These are phyloP conservation scores for Penicillium sclerotigenum DNA, from an alignment of 2,329 filamentous ascomycete genomes.

Conservation along the genomic window DNA sequence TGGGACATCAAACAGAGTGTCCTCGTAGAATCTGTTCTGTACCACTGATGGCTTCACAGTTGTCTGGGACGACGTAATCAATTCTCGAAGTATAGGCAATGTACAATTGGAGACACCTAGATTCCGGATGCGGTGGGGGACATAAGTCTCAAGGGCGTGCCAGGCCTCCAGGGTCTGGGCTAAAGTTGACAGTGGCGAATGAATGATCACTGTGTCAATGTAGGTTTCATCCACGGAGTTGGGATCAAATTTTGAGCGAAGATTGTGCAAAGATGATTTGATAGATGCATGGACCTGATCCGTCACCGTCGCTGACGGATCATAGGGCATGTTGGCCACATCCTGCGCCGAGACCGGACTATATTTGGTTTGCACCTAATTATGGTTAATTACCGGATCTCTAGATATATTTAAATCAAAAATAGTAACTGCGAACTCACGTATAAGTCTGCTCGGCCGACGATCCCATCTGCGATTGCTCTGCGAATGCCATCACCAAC, in stretches of 20 bases:
- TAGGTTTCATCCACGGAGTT: constrained; percentile 45
- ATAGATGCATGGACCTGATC: constrained; percentile 68
- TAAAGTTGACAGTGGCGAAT: constrained; percentile 53
- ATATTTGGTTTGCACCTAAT: constrained; percentile 78
- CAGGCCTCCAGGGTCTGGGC: constrained; percentile 62
- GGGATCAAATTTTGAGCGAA: constrained; percentile 40
- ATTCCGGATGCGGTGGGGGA: constrained; percentile 61
- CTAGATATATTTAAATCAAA: neutral
- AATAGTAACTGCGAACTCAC: constrained; percentile 42
- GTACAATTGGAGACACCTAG: constrained; percentile 75
- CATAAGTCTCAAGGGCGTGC: constrained; percentile 63
- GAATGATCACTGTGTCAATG: constrained; percentile 58
- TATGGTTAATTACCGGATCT: neutral
- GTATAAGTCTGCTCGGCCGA: constrained; percentile 61
- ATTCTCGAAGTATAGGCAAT: constrained; percentile 53
- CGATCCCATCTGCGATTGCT: constrained; percentile 58
- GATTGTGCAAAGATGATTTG: constrained; percentile 62
- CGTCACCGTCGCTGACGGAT: constrained; percentile 54
- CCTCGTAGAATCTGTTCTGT: constrained; percentile 70
- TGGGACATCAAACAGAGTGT: constrained; percentile 57
- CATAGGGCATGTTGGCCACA: constrained; percentile 60
- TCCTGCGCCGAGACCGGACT: constrained; percentile 64
- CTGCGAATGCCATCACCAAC: constrained; percentile 65
- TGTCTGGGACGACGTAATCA: constrained; percentile 46
- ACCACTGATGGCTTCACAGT: constrained; percentile 60